A percentile compares a stretch with the other conserved stretches of the same genome.
These are phyloP conservation scores for Dryadomyces quercus-mongolicae DNA, from an alignment of 2,329 filamentous ascomycete species.

Conservation along the genomic window DNA sequence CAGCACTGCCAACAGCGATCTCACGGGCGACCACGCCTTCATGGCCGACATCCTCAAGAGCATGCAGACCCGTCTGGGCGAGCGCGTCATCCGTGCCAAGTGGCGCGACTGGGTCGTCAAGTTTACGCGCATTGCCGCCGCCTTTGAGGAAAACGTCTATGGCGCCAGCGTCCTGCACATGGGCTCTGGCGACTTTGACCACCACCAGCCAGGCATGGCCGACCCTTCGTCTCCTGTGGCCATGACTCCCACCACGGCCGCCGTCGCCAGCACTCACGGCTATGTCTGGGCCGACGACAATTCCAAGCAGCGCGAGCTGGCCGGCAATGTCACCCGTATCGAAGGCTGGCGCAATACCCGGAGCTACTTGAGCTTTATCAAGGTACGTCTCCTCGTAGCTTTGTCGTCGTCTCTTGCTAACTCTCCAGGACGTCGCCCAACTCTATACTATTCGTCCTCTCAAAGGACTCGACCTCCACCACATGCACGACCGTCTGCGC, in stretches of 20 bases:
- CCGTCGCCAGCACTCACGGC: constrained; percentile 43
- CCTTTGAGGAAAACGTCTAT: constrained; percentile 92
- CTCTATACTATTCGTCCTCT: constrained; percentile 54
- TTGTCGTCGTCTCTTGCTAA: too few species aligned
- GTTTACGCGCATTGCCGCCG: constrained; percentile 83
- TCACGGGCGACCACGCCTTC: constrained; percentile 79
- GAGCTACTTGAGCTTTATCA: constrained; percentile 91
- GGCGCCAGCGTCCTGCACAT: constrained; percentile 84
- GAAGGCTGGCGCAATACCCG: constrained; percentile 95
- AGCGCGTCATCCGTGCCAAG: constrained; percentile 80
- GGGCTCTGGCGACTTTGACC: constrained; percentile 59
- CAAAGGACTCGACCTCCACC: constrained; percentile 74
- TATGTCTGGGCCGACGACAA: constrained; percentile 88
- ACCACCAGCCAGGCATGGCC: constrained; percentile 12
- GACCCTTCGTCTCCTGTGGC: constrained; percentile 19
- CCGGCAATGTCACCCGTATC: constrained; percentile 82
- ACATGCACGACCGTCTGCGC: constrained; percentile 84
- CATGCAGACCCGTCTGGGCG: constrained; percentile 75
- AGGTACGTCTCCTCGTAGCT: too few species aligned
- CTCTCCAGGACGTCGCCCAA: constrained; percentile 47
- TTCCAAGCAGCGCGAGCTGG: constrained; percentile 71
- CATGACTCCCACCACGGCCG: not conserved
- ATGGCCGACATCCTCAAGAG: constrained; percentile 77
- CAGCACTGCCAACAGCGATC: constrained; percentile 38
- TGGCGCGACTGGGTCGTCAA: constrained; percentile 92